phyloP scores from a whole-genome alignment of 306 rosid species.

The Gastrolobium bilobum region DNA sequence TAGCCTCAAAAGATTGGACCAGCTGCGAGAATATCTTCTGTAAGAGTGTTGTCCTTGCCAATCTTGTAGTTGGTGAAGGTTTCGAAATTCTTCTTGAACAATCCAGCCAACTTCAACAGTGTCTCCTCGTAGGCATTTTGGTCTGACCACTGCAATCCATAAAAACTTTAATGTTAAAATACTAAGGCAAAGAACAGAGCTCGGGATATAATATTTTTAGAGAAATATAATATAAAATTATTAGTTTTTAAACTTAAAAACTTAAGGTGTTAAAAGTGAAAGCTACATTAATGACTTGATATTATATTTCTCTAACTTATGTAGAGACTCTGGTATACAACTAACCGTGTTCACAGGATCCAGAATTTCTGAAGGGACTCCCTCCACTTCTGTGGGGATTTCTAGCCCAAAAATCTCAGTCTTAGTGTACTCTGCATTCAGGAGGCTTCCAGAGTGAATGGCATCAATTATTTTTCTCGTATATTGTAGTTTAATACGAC shows the following conservation, averaged over 20 bases:
- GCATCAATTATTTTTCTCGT: slow-evolving; percentile 91
- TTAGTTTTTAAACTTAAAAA: too few species aligned
- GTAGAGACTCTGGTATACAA: not conserved
- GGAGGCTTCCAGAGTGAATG: slow-evolving; percentile 80
- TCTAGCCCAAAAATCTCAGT: slow-evolving; percentile 84
- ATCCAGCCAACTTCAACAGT: slow-evolving; percentile 66
- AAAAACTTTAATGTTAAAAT: not conserved
- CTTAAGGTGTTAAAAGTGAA: too few species aligned
- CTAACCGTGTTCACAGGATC: slow-evolving; percentile 85
- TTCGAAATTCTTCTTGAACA: slow-evolving; percentile 81
- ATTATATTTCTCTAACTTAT: not conserved
- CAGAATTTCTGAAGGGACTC: slow-evolving; percentile 82
- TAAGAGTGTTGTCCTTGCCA: slow-evolving; percentile 67
- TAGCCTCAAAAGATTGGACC: slow-evolving; percentile 70
- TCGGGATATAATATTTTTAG: too few species aligned
- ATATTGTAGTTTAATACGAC: slow-evolving; percentile 76
- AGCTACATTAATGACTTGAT: too few species aligned
- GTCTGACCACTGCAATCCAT: slow-evolving; percentile 73
- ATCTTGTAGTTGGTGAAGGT: slow-evolving; percentile 69
- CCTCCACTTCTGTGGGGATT: slow-evolving; percentile 77
- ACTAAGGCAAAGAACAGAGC: not conserved
- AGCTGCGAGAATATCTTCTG: slow-evolving; percentile 78
- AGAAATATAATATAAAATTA: too few species aligned
- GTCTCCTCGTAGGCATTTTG: slow-evolving; percentile 66
- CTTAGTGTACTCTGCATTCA: slow-evolving; percentile 64